Evolutionary conservation across 306 rosid species (phyloP), one percentile per base, ranked within the genome.

Genomic region (Morella rubra): DNA sequence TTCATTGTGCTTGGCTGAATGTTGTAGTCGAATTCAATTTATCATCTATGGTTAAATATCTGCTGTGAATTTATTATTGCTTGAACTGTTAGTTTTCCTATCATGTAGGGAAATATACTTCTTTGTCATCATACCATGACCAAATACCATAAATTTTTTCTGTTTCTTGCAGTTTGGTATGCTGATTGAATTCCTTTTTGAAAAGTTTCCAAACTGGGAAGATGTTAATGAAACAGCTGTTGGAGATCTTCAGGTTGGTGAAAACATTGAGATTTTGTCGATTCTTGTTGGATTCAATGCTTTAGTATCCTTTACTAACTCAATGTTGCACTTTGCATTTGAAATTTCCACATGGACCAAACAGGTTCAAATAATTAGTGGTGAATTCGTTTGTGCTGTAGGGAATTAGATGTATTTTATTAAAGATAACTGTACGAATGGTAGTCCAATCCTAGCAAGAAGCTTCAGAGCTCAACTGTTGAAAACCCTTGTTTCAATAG

Each of bases 221-320:
- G 85, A 92, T 72, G 91, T 86, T 75, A 87, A 81, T 73, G 96
- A 82, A 81, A 77, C 90, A 18, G 97, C 90, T 68, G 82, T 95
- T 71, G 97, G 96, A 83, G 99, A 95, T 81, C 90, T 95, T 45
- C 97, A 92, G 97, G 99, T 92, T 70, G 69, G 87, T 81, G 78
- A 74, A 82, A 68, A 45, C 71, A 68, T 61, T 51, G 20, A 72
- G 74, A 68, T 67, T 51, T 44, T 73, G 20, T 61, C 46, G 64
- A 68, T 51, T 80, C 12, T 59, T 56, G 15, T 42, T 69, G 68
- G 70, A 41, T 41, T 24, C 18, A 40, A 5, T 42, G 24, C 18
- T 65, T 3, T 65, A 32, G 37, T 32, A 32, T 41, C 19, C 20
- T 12, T 62, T 32, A 32, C 69, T 12, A 62, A 37, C 19, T 20